Conservation (phyloP, 768 basidiomycete genomes). For the Rhodocollybia butyracea region DNA sequence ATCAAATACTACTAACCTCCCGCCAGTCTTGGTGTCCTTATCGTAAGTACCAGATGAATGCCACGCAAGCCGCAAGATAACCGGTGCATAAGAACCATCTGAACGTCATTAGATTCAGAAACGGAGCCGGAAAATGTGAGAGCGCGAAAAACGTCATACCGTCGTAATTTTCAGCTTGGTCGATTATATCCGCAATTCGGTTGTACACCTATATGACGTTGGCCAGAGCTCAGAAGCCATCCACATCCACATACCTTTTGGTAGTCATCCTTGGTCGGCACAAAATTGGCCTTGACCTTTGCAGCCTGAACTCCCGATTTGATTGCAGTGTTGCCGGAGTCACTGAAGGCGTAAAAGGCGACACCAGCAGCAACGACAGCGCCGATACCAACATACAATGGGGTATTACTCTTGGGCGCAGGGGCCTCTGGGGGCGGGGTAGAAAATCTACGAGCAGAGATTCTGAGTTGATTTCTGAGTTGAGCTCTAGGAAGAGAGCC, state of each 20-base stretch:
- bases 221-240: neutral
- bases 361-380: conserved; percentile 55
- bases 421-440: conserved; percentile 44
- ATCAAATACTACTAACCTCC: conserved; percentile 60
- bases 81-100: conserved; percentile 90
- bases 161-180: conserved; percentile 81
- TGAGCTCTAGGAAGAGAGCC: conserved; percentile 22
- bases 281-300: conserved; percentile 67
- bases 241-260: conserved; percentile 58
- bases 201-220: conserved; percentile 76
- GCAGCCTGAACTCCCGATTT: conserved; percentile 62
- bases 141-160: conserved; percentile 44
- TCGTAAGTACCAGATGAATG: conserved; percentile 93
- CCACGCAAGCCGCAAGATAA: conserved; percentile 90
- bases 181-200: conserved; percentile 72
- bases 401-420: conserved; percentile 51
- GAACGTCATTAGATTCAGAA: neutral
- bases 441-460: conserved; percentile 56
- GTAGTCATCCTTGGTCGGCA: conserved; percentile 81
- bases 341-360: conserved; percentile 60
- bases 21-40: conserved; percentile 71
- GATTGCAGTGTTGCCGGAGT: conserved; percentile 47
- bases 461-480: conserved; percentile 37
- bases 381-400: conserved; percentile 59
- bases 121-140: neutral